phyloP scores from a whole-genome alignment of 78 protist genomes.

The Polysphondylium violaceum region DNA sequence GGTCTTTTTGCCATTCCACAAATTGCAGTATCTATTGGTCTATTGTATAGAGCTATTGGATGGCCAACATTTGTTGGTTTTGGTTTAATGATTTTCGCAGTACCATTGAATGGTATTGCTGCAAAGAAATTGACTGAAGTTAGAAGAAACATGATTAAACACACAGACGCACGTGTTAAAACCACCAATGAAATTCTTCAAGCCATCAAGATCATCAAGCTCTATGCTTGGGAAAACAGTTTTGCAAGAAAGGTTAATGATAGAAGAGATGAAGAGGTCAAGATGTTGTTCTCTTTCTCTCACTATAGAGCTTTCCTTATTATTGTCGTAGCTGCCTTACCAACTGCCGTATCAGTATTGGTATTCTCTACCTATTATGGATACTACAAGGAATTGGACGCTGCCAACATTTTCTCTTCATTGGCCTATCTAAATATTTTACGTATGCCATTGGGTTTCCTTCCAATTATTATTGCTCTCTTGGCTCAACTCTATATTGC shows the following conservation, averaged over 20 bases:
- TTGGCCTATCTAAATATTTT: constrained; percentile 90
- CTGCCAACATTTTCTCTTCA: constrained; percentile 87
- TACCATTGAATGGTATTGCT: constrained; percentile 68
- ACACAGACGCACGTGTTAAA: constrained; percentile 83
- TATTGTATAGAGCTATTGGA: constrained; percentile 53
- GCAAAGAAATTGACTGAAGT: constrained; percentile 42
- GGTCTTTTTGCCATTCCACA: constrained; percentile 85
- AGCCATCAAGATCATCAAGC: constrained; percentile 89
- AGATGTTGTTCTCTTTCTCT: constrained; percentile 9
- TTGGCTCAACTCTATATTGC: constrained; percentile 83
- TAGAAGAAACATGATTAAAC: constrained; percentile 39
- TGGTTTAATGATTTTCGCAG: constrained; percentile 37
- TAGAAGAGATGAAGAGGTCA: constrained; percentile 57
- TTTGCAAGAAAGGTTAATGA: constrained; percentile 40
- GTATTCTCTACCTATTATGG: constrained; percentile 69
- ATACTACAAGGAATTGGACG: constrained; percentile 40
- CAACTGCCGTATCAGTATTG: constrained; percentile 47
- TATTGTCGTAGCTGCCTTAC: constrained; percentile 61
- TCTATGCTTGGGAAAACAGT: constrained; percentile 93
- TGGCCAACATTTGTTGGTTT: constrained; percentile 75
- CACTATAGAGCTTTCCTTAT: constrained; percentile 48
- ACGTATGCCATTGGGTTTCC: constrained; percentile 88
- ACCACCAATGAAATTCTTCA: constrained; percentile 86
- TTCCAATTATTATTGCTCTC: constrained; percentile 83
- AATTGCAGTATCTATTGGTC: constrained; percentile 76